A percentile compares a stretch with the other conserved stretches of the same genome.
phyloP scores from a whole-genome alignment of 495 filamentous ascomycete genomes.

The Elasticomyces elasticus region DNA sequence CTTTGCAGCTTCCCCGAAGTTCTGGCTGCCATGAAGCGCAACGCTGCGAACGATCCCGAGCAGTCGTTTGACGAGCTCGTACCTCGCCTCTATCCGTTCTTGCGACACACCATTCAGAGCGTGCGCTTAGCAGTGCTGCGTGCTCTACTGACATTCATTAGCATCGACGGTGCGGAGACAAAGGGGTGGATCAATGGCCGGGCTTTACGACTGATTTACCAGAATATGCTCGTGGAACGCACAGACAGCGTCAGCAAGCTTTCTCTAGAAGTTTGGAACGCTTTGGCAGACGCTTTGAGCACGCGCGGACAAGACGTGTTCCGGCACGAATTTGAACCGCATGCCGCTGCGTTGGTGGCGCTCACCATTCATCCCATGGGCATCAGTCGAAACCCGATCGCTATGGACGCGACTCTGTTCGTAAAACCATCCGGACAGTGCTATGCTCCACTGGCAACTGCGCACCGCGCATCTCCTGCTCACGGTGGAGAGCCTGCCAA shows the following conservation, averaged over 20 bases:
- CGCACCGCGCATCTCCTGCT: constrained; percentile 50
- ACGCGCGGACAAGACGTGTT: constrained; percentile 46
- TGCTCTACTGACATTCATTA: constrained; percentile 83
- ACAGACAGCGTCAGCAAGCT: constrained; percentile 67
- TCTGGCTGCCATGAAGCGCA: constrained; percentile 83
- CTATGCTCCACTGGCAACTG: constrained; percentile 44
- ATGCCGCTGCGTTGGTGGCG: constrained; percentile 65
- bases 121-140: constrained; percentile 88
- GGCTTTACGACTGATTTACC: constrained; percentile 78
- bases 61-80: constrained; percentile 87
- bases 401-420: constrained; percentile 81
- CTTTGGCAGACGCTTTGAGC: constrained; percentile 60
- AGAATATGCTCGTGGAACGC: constrained; percentile 89
- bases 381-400: constrained; percentile 74
- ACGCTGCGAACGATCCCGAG: constrained; percentile 70
- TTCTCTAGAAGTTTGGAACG: constrained; percentile 79
- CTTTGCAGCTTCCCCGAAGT: constrained; percentile 92
- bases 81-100: constrained; percentile 87
- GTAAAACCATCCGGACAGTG: constrained; percentile 87
- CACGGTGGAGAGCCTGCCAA: constrained; percentile 45
- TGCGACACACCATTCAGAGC: constrained; percentile 92
- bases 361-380: constrained; percentile 84
- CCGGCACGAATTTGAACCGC: constrained; percentile 53
- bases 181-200: constrained; percentile 89
- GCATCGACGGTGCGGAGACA: constrained; percentile 70